Evolutionary conservation across 2,329 filamentous ascomycete species (phyloP), one percentile per base, ranked within the genome.

Genomic region (Pseudogymnoascus sp.): DNA sequence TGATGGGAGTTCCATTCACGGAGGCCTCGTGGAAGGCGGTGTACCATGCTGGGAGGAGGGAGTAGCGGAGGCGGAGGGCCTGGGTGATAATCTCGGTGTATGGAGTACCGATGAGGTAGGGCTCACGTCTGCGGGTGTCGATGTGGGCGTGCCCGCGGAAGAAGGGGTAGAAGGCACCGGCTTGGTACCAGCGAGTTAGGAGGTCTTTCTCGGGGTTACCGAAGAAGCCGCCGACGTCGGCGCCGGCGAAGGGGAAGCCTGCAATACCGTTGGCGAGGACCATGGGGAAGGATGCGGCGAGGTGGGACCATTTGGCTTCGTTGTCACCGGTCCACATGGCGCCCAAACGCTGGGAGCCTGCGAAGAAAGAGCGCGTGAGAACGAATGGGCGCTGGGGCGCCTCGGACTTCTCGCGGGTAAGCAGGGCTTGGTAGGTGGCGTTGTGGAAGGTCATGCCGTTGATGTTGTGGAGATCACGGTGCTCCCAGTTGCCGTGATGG

Each of bases 241-340:
- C 95, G 63, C 95, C 95, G 0, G 91, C 87, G 72, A 97, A 97
- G 10, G 95, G 95, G 75, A 90, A 97, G 6, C 95, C 95, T 1
- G 91, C 87, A 69, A 99, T 92, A 63, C 93, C 93, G 72, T 96
- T 90, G 75, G 89, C 95, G 42, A 99, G 80, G 23, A 96, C 81
- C 95, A 99, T 99, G 23, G 95, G 93, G 38, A 97, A 84, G 1
- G 92, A 89, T 0, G 88, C 90, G n/a, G 87, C 90, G 14, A 99
- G 83, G 72, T 97, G 93, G 16, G 88, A 86, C 95, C 95, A 99
- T 23, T 85, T 87, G 10, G 95, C 95, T 74, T 95, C 90, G 78
- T 99, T 99, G 74, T 99, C 95, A 65, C 95, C 95, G 18, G 95
- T 99, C 95, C 95, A 99, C 93, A 97, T 97, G 64, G 95, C 93